These are phyloP conservation scores for Cyberlindnera meyerae DNA, from an alignment of 805 yeast species.

Conservation along the genomic window DNA sequence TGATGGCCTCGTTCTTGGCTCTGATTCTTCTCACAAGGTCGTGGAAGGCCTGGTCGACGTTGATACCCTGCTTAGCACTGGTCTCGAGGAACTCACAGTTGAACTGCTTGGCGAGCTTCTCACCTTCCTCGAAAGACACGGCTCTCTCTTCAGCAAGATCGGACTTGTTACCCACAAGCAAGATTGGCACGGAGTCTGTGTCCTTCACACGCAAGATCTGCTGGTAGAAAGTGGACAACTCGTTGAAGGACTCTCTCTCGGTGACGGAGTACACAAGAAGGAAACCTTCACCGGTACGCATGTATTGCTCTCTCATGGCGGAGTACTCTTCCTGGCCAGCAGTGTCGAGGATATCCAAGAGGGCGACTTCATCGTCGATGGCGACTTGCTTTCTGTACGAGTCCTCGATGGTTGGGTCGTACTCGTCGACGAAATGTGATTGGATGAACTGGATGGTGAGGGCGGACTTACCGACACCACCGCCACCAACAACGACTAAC, in stretches of 20 bases:
- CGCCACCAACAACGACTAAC: slow-evolving; percentile 95
- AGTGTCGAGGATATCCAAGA: slow-evolving; percentile 88
- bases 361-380: slow-evolving; percentile 72
- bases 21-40: slow-evolving; percentile 57
- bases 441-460: slow-evolving; percentile 92
- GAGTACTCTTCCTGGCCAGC: slow-evolving; percentile 98
- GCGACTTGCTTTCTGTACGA: slow-evolving; percentile 84
- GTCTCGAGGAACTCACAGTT: slow-evolving; percentile 83
- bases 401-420: slow-evolving; percentile 97
- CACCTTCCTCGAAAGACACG: slow-evolving; percentile 64
- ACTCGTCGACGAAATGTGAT: slow-evolving; percentile 93
- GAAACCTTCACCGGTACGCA: slow-evolving; percentile 95
- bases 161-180: slow-evolving; percentile 74
- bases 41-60: slow-evolving; percentile 82
- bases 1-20: slow-evolving; percentile 17
- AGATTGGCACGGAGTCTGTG: slow-evolving; percentile 67
- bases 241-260: slow-evolving; percentile 79
- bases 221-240: slow-evolving; percentile 72
- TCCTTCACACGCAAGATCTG: slow-evolving; percentile 79
- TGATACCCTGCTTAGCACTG: slow-evolving; percentile 84
- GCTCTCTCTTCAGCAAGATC: slow-evolving; percentile 76
- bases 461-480: slow-evolving; percentile 98
- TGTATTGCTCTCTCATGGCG: slow-evolving; percentile 90
- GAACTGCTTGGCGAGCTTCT: slow-evolving; percentile 56
- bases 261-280: slow-evolving; percentile 85